Evolutionary conservation across 169 alveolate genomes (phyloP), one percentile per base, ranked within the genome.

Genomic region (Sarcocystis neurona): DNA sequence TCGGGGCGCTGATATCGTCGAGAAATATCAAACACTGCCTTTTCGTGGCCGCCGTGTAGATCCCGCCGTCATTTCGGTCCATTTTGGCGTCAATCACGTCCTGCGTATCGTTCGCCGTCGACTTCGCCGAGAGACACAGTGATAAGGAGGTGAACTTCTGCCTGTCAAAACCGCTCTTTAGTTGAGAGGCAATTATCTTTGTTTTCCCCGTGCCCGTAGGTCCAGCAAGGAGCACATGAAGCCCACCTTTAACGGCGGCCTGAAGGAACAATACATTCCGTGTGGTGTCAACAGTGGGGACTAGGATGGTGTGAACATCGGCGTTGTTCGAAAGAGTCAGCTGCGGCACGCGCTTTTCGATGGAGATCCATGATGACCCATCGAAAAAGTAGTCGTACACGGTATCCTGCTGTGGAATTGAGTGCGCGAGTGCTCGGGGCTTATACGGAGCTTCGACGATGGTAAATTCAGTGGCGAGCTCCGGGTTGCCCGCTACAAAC

Each of bases 1-100:
- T 95, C 32, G 99, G 99, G 98, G 97, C 94, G 93, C 96, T 96
- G 60, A 97, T 80, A 91, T 97, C 99, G 92, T 97, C 99, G 75
- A 97, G 95, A 91, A 97, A 96, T 60, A 97, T 96, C n/a, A 97
- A 93, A 90, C 96, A 95, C 80, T 95, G 94, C 89, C 95, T 96
- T 41, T 97, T 97, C 27, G 95, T 94, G 27, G 97, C 94, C 27
- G 97, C 97, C 0, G 97, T 97, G 91, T 93, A 96, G 60, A 96
- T 95, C 6, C 99, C 99, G 90, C 95, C 94, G 41, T 47, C 34
- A 85, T 95, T 94, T 90, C 95, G 95, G 79, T 97, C 98, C 84
- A 97, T 92, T 88, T 96, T 96, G 48, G 93, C 94, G 78, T 97
- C 99, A 84, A 97, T 95, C 66, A 96, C 96, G 84, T 96, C 98